A percentile compares a stretch with the other conserved stretches of the same genome.
phyloP scores from a whole-genome alignment of 2,329 filamentous ascomycete species.

The Rutstroemia sp. region DNA sequence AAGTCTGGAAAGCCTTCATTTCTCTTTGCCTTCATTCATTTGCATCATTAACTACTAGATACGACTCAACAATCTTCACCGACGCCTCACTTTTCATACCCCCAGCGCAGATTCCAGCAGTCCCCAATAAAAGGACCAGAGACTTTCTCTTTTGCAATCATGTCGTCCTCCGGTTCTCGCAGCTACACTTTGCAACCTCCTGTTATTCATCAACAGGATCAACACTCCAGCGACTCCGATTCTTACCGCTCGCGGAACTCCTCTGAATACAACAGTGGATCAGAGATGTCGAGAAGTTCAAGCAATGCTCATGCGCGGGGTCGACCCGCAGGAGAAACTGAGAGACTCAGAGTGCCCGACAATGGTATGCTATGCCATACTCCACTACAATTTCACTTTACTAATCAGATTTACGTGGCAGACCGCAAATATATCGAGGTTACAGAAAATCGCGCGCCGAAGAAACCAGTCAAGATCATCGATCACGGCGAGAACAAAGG shows the following conservation, averaged over 20 bases:
- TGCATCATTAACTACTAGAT: background rate
- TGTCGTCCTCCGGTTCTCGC: constrained; percentile 2
- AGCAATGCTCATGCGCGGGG: background rate
- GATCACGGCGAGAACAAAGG: background rate
- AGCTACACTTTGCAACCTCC: background rate
- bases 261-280: background rate
- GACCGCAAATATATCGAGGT: constrained; percentile 1
- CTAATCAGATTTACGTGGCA: background rate
- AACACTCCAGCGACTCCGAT: background rate
- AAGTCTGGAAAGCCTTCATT: background rate
- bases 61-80: background rate
- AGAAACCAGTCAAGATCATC: background rate
- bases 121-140: background rate
- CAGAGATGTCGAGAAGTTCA: background rate
- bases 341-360: background rate
- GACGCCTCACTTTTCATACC: background rate
- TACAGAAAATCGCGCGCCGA: background rate
- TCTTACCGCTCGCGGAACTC: background rate
- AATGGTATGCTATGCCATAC: background rate
- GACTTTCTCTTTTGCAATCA: background rate
- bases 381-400: background rate
- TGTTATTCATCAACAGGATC: background rate
- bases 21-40: constrained; percentile 1
- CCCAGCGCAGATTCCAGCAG: background rate
- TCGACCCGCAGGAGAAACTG: background rate